Evolutionary conservation across 306 rosid genomes (phyloP), one percentile per base, ranked within the genome.

Genomic region (Lathyrus oleraceus): DNA sequence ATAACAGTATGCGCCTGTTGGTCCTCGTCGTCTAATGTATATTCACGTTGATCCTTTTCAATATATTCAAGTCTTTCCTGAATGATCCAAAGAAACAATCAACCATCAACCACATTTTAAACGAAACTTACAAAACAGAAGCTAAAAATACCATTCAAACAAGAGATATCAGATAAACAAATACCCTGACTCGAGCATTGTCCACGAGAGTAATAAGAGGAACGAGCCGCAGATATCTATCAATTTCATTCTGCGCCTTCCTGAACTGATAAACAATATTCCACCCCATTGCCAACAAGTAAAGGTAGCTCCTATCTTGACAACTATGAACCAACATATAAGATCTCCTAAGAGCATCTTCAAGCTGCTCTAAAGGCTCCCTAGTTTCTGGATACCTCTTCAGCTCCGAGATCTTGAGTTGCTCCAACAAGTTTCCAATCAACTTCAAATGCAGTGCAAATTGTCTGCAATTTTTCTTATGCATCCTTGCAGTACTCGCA

Each of bases 281-380:
- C 97, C 99, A 95, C 1, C 99, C 99, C 97, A 95, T 95, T 35
- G 99, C 99, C 28, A 95, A 79, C 79, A 95, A 48, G 76, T 95
- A 95, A 39, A 95, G 91, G 77, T 87, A 95, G 73, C 99, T 91
- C 39, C 94, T 81, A 54, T 91, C 97, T 70, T 91, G 95, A 79
- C 99, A 95, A 73, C 97, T 95, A 52, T 89, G 81, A 74, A 95
- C 91, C 86, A 95, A 81, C 61, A 87, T 74, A 73, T 79, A 91
- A 6, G 99, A 87, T 81, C 95, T 90, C 70, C 97, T 87, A 20
- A 91, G 89, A 8, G 99, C 95, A 12, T 91, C 99, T 81, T 95
- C 99, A 5, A 95, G 89, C 86, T 91, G 97, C 81, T 95, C 99
- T 65, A 95, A 61, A 20, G 99, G 97, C 82, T 95, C 99, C 67